phyloP scores from a whole-genome alignment of 768 basidiomycete genomes.

The Suillus placidus region DNA sequence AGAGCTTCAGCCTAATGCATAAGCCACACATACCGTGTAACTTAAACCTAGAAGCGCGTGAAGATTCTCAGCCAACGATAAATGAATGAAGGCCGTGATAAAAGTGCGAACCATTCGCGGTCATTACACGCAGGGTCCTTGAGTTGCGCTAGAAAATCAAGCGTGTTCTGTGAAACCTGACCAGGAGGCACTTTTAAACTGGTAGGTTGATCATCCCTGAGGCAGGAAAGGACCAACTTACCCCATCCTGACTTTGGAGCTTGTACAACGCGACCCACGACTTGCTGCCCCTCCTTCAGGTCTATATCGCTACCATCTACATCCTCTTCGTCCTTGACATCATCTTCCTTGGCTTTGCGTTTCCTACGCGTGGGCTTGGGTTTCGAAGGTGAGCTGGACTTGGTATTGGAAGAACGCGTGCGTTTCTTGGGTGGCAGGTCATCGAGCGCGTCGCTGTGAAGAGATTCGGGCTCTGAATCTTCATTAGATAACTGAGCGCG shows the following conservation, averaged over 20 bases:
- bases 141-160: conserved; percentile 74
- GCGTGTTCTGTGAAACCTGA: conserved; percentile 81
- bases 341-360: background rate
- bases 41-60: conserved; percentile 66
- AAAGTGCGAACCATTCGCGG: conserved; percentile 65
- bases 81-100: background rate
- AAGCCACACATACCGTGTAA: conserved; percentile 55
- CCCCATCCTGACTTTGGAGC: conserved; percentile 86
- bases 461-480: conserved; percentile 20
- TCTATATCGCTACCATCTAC: conserved; percentile 43
- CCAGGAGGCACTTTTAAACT: conserved; percentile 70
- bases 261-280: conserved; percentile 76
- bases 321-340: conserved; percentile 17
- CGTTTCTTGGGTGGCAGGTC: conserved; percentile 29
- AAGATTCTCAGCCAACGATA: background rate
- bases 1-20: background rate
- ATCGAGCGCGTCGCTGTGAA: conserved; percentile 51
- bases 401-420: conserved; percentile 21
- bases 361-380: conserved; percentile 25
- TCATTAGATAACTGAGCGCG: conserved; percentile 6
- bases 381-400: conserved; percentile 22
- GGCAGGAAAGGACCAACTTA: conserved; percentile 33
- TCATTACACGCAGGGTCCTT: conserved; percentile 81
- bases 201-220: background rate
- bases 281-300: conserved; percentile 63